Percentiles rank a stretch among this genome's conserved stretches.
Evolutionary conservation across 139 green algal genomes (phyloP).

Genomic region (Limnomonas spitsbergensis): DNA sequence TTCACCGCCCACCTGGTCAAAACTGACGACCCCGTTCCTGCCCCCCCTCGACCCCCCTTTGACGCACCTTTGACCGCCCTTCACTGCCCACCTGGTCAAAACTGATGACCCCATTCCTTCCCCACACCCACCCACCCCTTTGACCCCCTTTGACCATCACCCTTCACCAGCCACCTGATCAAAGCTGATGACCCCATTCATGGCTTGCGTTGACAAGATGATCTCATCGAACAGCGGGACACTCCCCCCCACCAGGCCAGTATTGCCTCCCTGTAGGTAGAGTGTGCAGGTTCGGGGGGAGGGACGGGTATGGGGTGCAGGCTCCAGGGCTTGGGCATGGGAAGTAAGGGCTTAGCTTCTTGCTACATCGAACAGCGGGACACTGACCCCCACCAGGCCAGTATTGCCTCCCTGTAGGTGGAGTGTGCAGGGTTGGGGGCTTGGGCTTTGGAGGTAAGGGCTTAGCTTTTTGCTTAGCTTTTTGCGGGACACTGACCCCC

Average conservation of each 20-base stretch:
- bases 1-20: no score
- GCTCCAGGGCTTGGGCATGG: background rate
- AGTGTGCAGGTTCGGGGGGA: constrained; percentile 33
- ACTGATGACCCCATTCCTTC: no score
- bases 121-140: no score
- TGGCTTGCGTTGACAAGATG: constrained; percentile 58
- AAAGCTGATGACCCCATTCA: constrained; percentile 73
- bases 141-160: no score
- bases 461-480: background rate
- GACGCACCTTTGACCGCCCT: no score
- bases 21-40: no score
- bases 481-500: constrained; percentile 42
- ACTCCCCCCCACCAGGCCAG: constrained; percentile 88
- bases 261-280: constrained; percentile 77
- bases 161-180: constrained; percentile 62
- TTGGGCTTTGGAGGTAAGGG: background rate
- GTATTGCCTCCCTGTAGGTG: constrained; percentile 81
- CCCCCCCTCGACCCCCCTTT: no score
- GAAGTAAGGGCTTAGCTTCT: background rate
- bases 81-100: no score
- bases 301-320: background rate
- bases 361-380: background rate
- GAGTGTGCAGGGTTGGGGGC: constrained; percentile 32
- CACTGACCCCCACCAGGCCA: constrained; percentile 69
- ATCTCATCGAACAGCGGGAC: constrained; percentile 91